A percentile compares a stretch with the other conserved stretches of the same genome.
These are phyloP conservation scores for Rhynchosporium secalis DNA, from an alignment of 2,329 filamentous ascomycete genomes.

Conservation along the genomic window DNA sequence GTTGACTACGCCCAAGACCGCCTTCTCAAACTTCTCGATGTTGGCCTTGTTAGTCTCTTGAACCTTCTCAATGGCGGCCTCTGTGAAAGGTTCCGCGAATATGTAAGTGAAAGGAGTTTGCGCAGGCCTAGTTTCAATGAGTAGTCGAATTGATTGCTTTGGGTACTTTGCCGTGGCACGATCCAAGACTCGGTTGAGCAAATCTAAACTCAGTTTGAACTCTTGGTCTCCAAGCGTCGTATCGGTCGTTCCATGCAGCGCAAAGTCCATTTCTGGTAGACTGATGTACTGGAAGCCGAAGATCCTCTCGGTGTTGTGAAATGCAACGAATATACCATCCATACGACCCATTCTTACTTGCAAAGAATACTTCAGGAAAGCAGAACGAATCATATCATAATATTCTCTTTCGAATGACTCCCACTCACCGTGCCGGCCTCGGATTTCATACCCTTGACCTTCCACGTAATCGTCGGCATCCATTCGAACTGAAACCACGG, in stretches of 20 bases:
- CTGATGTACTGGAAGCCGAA: conserved; percentile 97
- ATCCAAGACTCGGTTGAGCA: conserved; percentile 80
- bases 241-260: conserved; percentile 77
- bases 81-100: conserved; percentile 80
- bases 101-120: conserved; percentile 74
- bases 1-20: conserved; percentile 54
- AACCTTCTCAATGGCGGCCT: conserved; percentile 70
- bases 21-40: conserved; percentile 67
- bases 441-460: conserved; percentile 86
- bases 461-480: conserved; percentile 69
- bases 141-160: conserved; percentile 71
- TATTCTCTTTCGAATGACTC: conserved; percentile 96
- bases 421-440: conserved; percentile 70
- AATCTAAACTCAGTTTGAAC: conserved; percentile 75
- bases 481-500: conserved; percentile 91
- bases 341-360: conserved; percentile 97
- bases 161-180: conserved; percentile 75
- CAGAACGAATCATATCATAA: conserved; percentile 92
- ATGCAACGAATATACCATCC: conserved; percentile 98
- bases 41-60: conserved; percentile 66
- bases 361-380: conserved; percentile 94
- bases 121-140: conserved; percentile 72
- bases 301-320: conserved; percentile 90
- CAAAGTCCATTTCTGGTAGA: conserved; percentile 82
- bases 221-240: conserved; percentile 73